phyloP scores from a whole-genome alignment of 2,329 filamentous ascomycete genomes.

The Fusarium sp. region DNA sequence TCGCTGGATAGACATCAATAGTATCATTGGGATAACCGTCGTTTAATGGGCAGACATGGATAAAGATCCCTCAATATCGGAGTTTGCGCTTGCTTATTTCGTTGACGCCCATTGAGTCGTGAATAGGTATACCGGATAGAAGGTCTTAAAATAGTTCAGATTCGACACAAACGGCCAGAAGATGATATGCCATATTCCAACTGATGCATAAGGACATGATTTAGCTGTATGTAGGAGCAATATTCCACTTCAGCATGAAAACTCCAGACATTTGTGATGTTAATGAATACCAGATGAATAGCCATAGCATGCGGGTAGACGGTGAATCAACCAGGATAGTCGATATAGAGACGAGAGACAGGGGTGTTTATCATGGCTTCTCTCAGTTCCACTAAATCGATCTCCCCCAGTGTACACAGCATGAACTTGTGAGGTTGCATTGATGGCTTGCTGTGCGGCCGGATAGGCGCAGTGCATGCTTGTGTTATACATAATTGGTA shows the following conservation, averaged over 20 bases:
- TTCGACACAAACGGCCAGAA: neutral
- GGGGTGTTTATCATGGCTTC: neutral
- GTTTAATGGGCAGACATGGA: neutral
- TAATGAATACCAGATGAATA: neutral
- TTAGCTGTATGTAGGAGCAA: neutral
- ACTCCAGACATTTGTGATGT: neutral
- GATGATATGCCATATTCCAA: neutral
- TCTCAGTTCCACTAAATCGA: constrained; percentile 5
- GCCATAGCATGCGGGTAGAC: neutral
- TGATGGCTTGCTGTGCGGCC: neutral
- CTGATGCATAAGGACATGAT: neutral
- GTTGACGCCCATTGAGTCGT: neutral
- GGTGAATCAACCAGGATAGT: neutral
- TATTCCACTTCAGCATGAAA: neutral
- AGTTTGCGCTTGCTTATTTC: neutral
- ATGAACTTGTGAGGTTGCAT: constrained; percentile 10
- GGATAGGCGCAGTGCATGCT: neutral
- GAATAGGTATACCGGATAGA: neutral
- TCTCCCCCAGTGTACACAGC: constrained; percentile 22
- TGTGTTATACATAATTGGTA: neutral
- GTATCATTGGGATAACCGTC: neutral
- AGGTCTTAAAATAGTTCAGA: neutral
- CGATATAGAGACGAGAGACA: neutral
- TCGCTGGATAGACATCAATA: neutral
- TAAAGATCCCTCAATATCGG: neutral